These are phyloP conservation scores for Penicillium vulpinum DNA, from an alignment of 2,329 filamentous ascomycete genomes.

Conservation along the genomic window DNA sequence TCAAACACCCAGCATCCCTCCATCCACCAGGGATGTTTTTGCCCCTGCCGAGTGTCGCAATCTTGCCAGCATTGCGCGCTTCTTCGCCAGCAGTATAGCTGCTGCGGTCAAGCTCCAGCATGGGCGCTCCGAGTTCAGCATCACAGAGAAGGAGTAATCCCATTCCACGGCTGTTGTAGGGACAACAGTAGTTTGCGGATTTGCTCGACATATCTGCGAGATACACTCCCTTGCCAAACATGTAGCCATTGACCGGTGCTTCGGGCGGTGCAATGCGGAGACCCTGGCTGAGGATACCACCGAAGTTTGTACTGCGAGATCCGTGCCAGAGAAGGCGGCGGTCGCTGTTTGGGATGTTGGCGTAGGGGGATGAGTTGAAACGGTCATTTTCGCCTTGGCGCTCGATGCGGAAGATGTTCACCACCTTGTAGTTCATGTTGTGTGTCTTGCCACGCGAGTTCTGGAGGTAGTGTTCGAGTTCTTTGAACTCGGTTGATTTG, in stretches of 20 bases:
- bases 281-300: conserved; percentile 82
- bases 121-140: conserved; percentile 74
- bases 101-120: conserved; percentile 61
- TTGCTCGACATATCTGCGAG: conserved; percentile 83
- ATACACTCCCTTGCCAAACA: conserved; percentile 91
- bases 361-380: conserved; percentile 60
- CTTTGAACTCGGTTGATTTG: conserved; percentile 61
- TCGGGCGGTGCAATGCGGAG: conserved; percentile 80
- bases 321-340: conserved; percentile 85
- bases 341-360: conserved; percentile 58
- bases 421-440: conserved; percentile 51
- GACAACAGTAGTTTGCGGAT: conserved; percentile 73
- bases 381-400: conserved; percentile 70
- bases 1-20: conserved; percentile 72
- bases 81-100: conserved; percentile 65
- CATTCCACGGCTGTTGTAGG: conserved; percentile 62
- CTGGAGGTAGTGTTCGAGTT: conserved; percentile 66
- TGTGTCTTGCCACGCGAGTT: conserved; percentile 70
- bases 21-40: conserved; percentile 63
- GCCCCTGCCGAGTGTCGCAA: conserved; percentile 72
- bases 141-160: conserved; percentile 81
- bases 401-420: conserved; percentile 81
- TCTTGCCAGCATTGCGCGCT: conserved; percentile 60
- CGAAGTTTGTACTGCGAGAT: conserved; percentile 78
- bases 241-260: conserved; percentile 76